Conservation (phyloP, 2,329 filamentous ascomycete species). For the Arachnopeziza araneosa region DNA sequence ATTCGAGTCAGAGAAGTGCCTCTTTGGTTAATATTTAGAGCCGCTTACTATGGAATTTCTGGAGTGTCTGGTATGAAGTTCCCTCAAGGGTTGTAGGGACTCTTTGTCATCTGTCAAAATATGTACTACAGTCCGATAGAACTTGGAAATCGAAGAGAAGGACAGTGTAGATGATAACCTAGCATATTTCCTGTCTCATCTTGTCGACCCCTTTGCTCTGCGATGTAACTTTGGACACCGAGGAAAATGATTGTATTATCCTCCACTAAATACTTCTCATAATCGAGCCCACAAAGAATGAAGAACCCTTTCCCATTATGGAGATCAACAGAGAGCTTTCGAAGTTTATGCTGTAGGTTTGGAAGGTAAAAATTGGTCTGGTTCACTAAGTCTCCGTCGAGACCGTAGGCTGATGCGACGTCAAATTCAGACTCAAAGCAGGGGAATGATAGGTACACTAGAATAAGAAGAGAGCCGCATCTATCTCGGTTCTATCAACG, state of each 20-base stretch:
- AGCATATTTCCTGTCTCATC: constrained; percentile 36
- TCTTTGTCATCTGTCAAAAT: constrained; percentile 24
- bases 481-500: too few species aligned
- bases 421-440: too few species aligned
- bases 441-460: too few species aligned
- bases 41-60: too few species aligned
- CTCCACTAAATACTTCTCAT: constrained; percentile 50
- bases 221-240: constrained; percentile 60
- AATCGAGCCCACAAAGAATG: constrained; percentile 58
- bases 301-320: constrained; percentile 58
- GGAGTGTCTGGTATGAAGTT: too few species aligned
- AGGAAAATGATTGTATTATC: constrained; percentile 60
- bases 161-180: neutral
- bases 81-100: constrained; percentile 50
- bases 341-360: constrained; percentile 35
- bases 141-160: neutral
- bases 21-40: too few species aligned
- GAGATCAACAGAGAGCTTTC: constrained; percentile 47
- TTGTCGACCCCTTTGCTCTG: constrained; percentile 53
- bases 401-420: too few species aligned
- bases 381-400: too few species aligned
- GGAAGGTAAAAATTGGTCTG: too few species aligned
- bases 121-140: constrained; percentile 12
- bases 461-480: too few species aligned
- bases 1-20: neutral